A percentile compares a stretch with the other conserved stretches of the same genome.
Evolutionary conservation across 75 land plant genomes (phyloP).

Genomic region (Selaginella moellendorffii): DNA sequence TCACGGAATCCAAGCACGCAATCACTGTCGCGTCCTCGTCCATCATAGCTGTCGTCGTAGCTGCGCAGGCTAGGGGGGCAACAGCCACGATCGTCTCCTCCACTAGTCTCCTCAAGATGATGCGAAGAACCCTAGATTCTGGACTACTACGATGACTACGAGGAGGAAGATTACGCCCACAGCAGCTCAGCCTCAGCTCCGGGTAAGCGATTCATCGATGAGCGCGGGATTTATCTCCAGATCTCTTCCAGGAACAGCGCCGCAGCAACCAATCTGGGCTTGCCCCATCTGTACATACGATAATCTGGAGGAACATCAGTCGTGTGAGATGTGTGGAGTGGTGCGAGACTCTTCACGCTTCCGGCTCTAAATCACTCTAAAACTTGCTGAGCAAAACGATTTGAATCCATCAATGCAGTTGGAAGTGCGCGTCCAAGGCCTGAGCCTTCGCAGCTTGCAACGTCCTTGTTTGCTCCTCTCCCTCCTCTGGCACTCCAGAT

Average conservation of each 20-base stretch:
- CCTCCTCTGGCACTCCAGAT: constrained; percentile 25
- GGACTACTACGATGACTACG: constrained; percentile 34
- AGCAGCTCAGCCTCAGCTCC: neutral
- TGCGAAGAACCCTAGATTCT: constrained; percentile 35
- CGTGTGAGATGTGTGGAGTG: constrained; percentile 82
- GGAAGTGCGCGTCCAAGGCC: constrained; percentile 25
- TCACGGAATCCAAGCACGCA: too few species aligned
- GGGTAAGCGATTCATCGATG: neutral
- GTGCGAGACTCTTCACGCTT: constrained; percentile 7
- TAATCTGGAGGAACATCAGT: constrained; percentile 35
- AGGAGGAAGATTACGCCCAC: constrained; percentile 5
- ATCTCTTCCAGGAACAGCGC: neutral
- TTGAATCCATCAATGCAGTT: constrained; percentile 44
- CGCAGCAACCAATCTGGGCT: constrained; percentile 32
- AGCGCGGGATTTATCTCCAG: neutral
- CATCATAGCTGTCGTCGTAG: too few species aligned
- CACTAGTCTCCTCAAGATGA: constrained; percentile 23
- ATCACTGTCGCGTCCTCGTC: too few species aligned
- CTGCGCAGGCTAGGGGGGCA: too few species aligned
- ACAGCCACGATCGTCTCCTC: constrained; percentile 51
- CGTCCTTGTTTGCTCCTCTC: constrained; percentile 53
- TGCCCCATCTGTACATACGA: constrained; percentile 82
- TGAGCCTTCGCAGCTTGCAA: constrained; percentile 62
- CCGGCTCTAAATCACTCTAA: neutral
- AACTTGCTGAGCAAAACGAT: neutral